Evolutionary conservation across 176 grass and related monocot genomes (phyloP).

Genomic region (Cenchrus americanus): DNA sequence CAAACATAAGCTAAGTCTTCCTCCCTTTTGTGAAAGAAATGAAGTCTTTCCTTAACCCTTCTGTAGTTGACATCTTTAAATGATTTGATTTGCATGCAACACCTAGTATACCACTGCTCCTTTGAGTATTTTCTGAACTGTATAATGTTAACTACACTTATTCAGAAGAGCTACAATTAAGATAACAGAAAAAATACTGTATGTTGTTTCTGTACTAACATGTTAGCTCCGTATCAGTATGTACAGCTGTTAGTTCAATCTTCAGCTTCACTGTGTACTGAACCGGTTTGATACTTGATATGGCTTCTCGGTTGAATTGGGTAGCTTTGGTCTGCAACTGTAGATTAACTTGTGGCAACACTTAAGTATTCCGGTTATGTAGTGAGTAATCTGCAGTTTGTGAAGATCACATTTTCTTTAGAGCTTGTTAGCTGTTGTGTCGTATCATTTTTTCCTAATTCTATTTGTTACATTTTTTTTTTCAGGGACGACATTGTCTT

Average conservation of each 20-base stretch:
- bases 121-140: slow-evolving; percentile 15
- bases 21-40: neutral
- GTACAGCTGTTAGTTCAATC: neutral
- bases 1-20: neutral
- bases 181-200: neutral
- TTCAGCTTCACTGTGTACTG: neutral
- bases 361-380: neutral
- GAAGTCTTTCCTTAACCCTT: neutral
- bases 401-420: slow-evolving; percentile 21
- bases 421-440: neutral
- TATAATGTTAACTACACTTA: slow-evolving; percentile 21
- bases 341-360: neutral
- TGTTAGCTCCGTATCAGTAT: neutral
- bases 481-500: slow-evolving; percentile 97
- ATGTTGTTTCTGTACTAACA: neutral
- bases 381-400: slow-evolving; percentile 5
- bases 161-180: neutral
- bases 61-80: neutral
- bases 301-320: slow-evolving; percentile 18
- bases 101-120: neutral
- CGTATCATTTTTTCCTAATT: slow-evolving; percentile 11
- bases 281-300: neutral
- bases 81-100: neutral
- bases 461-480: slow-evolving; percentile 36
- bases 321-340: slow-evolving; percentile 3